Conservation (phyloP, 371 early-diverging fungal species). For the Mortierella sp. region DNA sequence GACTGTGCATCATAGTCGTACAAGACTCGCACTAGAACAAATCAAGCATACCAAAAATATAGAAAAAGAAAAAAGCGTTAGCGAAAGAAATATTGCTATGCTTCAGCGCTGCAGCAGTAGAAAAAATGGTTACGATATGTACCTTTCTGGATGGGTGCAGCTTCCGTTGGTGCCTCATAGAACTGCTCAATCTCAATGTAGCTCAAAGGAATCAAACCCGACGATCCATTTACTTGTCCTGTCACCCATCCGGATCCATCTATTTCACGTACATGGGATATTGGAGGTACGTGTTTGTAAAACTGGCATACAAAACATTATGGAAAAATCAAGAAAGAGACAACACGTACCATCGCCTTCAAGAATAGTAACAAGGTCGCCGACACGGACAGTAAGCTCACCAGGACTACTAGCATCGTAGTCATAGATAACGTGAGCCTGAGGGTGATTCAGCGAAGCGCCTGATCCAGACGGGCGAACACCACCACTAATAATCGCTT, state of each 20-base stretch:
- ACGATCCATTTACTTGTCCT: constrained; percentile 54
- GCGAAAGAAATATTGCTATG: neutral
- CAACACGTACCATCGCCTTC: constrained; percentile 60
- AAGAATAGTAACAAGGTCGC: constrained; percentile 64
- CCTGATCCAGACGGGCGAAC: constrained; percentile 28
- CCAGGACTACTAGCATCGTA: constrained; percentile 63
- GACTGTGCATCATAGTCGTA: constrained; percentile 85
- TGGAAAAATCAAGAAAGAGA: neutral
- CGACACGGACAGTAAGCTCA: constrained; percentile 63
- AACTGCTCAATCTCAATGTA: constrained; percentile 70
- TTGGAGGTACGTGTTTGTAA: neutral
- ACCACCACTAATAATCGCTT: neutral
- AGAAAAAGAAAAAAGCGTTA: neutral
- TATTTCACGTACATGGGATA: constrained; percentile 9
- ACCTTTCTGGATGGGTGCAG: constrained; percentile 41
- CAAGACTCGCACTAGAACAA: constrained; percentile 72
- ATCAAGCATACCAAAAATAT: neutral
- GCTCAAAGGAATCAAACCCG: constrained; percentile 82
- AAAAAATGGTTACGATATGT: neutral
- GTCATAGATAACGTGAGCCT: constrained; percentile 68
- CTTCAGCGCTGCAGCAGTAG: neutral
- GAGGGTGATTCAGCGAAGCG: constrained; percentile 30
- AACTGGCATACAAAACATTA: neutral
- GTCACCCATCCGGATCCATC: constrained; percentile 88
- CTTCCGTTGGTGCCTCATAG: constrained; percentile 37